Conservation (phyloP, 805 yeast genomes). For the Candida coleopterorum region DNA sequence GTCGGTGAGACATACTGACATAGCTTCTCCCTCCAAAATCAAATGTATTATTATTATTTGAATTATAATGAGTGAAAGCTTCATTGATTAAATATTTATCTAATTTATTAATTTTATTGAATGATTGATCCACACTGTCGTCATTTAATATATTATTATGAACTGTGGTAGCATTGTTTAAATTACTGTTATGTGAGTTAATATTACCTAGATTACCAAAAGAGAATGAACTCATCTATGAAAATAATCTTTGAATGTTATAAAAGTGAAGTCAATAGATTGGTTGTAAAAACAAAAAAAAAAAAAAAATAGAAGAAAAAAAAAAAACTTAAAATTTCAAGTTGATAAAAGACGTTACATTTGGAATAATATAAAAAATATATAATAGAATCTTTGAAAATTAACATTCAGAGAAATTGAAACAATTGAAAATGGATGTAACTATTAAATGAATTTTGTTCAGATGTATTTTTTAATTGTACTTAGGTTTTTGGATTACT, state of each 20-base stretch:
- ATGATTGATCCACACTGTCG: not conserved
- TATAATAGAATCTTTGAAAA: too few species aligned
- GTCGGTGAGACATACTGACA: constrained; percentile 27
- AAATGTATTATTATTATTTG: constrained; percentile 21
- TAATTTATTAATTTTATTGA: not conserved
- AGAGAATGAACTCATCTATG: constrained; percentile 4
- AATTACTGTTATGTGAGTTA: not conserved
- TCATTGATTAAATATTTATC: constrained; percentile 13
- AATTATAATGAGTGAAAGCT: constrained; percentile 15
- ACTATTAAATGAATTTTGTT: too few species aligned
- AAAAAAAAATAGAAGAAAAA: not conserved
- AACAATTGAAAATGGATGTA: too few species aligned
- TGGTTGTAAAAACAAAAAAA: too few species aligned
- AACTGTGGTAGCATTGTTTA: not conserved
- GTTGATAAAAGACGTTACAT: too few species aligned
- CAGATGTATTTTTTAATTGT: too few species aligned
- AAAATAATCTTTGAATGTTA: too few species aligned
- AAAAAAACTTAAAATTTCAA: too few species aligned
- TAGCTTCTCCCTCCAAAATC: constrained; percentile 42
- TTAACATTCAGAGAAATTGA: too few species aligned
- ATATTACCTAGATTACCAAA: not conserved
- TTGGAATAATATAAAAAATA: too few species aligned
- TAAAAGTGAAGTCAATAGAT: too few species aligned
- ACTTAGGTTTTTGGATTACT: too few species aligned
- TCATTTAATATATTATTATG: not conserved